A percentile compares a stretch with the other conserved stretches of the same genome.
These are phyloP conservation scores for Xylariaceae sp. DNA, from an alignment of 2,329 filamentous ascomycete genomes.

Conservation along the genomic window DNA sequence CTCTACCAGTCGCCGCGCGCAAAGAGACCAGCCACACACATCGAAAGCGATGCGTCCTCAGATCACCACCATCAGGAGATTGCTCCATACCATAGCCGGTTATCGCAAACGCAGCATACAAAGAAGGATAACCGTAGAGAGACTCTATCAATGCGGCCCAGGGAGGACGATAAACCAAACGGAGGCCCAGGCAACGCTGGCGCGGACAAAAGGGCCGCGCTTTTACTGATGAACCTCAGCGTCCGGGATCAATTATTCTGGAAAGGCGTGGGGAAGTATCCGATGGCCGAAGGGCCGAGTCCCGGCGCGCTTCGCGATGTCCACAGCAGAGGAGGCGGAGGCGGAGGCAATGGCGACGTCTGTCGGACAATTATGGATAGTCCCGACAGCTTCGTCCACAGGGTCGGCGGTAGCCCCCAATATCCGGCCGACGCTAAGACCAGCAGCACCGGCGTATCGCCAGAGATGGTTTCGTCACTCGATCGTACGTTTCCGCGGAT, in stretches of 20 bases:
- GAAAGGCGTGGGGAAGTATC: neutral
- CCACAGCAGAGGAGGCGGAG: neutral
- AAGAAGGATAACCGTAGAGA: neutral
- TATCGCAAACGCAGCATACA: neutral
- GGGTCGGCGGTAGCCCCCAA: neutral
- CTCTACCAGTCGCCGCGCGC: conserved; percentile 4
- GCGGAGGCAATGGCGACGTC: neutral
- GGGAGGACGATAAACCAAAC: neutral
- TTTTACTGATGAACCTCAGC: conserved; percentile 46
- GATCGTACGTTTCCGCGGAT: conserved; percentile 31
- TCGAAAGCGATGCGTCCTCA: conserved; percentile 8
- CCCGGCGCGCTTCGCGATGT: neutral
- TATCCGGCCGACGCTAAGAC: neutral
- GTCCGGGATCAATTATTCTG: conserved; percentile 34
- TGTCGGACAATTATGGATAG: neutral
- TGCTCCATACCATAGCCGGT: conserved; percentile 1
- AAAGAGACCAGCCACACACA: conserved; percentile 32
- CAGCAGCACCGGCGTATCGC: conserved; percentile 4
- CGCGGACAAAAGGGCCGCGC: conserved; percentile 44
- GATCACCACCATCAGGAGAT: neutral
- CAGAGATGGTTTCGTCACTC: conserved; percentile 25
- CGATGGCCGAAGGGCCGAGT: neutral
- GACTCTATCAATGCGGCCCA: neutral
- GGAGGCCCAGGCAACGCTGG: conserved; percentile 14
- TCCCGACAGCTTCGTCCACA: neutral